phyloP scores from a whole-genome alignment of 2,329 filamentous ascomycete species.

The Beauveria rudraprayagi region DNA sequence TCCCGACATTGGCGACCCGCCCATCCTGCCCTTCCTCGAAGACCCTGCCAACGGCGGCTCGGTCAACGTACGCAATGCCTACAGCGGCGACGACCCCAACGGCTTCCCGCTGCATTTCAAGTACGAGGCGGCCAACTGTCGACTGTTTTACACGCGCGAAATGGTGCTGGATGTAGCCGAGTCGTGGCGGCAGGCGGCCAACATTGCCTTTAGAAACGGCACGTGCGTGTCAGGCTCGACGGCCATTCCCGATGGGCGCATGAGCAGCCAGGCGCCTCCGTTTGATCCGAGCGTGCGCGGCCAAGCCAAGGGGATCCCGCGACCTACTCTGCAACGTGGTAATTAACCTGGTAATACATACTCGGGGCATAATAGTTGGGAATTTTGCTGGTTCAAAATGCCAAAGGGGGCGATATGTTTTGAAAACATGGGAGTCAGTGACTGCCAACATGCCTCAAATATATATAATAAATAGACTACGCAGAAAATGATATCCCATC shows the following conservation, averaged over 20 bases:
- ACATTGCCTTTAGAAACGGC: neutral
- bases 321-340: neutral
- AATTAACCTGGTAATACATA: too few relatives aligned
- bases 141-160: conserved; percentile 48
- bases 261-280: neutral
- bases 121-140: conserved; percentile 52
- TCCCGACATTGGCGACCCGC: neutral
- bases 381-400: too few relatives aligned
- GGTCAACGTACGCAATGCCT: conserved; percentile 18
- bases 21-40: neutral
- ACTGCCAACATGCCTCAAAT: too few relatives aligned
- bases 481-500: too few relatives aligned
- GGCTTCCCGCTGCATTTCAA: conserved; percentile 47
- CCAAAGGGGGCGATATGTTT: too few relatives aligned
- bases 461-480: too few relatives aligned
- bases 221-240: neutral
- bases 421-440: too few relatives aligned
- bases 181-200: conserved; percentile 37
- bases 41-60: neutral
- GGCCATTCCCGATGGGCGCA: neutral
- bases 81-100: conserved; percentile 15
- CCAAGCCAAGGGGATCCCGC: neutral
- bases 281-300: neutral
- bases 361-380: too few relatives aligned
- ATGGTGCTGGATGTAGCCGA: conserved; percentile 43